Percentiles rank a stretch among this genome's conserved stretches.
phyloP scores from a whole-genome alignment of 208 protist genomes.

The Leishmania arabica region DNA sequence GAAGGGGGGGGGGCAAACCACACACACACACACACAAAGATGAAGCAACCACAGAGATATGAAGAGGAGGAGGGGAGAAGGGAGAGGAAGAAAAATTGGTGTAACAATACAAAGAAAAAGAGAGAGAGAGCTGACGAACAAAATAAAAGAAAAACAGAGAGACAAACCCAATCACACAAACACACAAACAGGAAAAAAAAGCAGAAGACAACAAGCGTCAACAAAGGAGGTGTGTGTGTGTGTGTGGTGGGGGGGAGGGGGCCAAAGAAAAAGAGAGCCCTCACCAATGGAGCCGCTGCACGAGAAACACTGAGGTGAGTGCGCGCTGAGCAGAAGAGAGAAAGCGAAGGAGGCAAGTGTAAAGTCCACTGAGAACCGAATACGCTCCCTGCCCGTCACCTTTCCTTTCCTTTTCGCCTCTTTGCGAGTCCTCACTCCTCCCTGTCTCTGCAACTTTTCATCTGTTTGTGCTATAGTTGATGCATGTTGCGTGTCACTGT shows the following conservation, averaged over 20 bases:
- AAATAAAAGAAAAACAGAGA: constrained; percentile 1
- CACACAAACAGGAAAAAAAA: background rate
- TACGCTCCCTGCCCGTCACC: background rate
- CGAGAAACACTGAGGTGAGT: background rate
- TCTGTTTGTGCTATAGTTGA: background rate
- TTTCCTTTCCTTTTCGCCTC: background rate
- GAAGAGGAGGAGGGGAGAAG: background rate
- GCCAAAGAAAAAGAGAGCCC: background rate
- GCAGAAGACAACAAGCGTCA: background rate
- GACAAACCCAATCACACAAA: background rate
- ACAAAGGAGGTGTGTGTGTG: too few species aligned
- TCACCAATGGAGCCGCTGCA: background rate
- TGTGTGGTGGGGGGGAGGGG: too few species aligned
- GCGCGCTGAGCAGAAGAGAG: background rate
- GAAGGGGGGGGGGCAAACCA: too few species aligned
- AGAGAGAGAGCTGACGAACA: background rate
- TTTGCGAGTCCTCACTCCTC: background rate
- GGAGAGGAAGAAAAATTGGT: background rate
- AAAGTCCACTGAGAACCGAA: background rate
- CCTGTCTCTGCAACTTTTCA: background rate
- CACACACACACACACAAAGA: background rate
- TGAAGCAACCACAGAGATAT: background rate
- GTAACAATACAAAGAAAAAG: background rate
- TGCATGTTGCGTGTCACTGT: background rate
- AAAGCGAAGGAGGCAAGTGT: background rate